phyloP scores from a whole-genome alignment of 345 rosid species.

The Abelmoschus esculentus region DNA sequence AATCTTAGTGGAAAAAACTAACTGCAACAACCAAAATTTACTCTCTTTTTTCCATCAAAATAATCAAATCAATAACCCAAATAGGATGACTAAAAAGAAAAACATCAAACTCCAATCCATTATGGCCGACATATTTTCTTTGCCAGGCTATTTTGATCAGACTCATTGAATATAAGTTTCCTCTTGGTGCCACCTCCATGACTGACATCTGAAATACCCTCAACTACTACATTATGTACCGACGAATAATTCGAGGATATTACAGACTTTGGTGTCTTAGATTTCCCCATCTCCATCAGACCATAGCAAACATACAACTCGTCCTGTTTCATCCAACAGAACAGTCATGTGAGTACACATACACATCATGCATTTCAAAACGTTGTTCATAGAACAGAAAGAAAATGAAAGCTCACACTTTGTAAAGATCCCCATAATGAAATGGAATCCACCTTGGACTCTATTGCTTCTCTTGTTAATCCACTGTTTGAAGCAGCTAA shows the following conservation, averaged over 20 bases:
- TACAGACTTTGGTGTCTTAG: constrained; percentile 34
- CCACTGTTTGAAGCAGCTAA: constrained; percentile 44
- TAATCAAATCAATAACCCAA: constrained; percentile 22
- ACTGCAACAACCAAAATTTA: constrained; percentile 11
- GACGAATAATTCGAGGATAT: constrained; percentile 24
- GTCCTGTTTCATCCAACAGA: constrained; percentile 40
- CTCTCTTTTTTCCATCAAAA: not conserved
- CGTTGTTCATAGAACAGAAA: not conserved
- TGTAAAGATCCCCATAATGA: constrained; percentile 42
- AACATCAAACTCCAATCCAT: not conserved
- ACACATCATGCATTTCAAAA: not conserved
- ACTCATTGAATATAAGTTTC: constrained; percentile 44
- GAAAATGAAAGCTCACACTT: constrained; percentile 33
- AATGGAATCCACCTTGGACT: constrained; percentile 36
- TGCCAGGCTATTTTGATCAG: constrained; percentile 26
- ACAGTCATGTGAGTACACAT: constrained; percentile 9
- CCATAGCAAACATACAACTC: constrained; percentile 44
- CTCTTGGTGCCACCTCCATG: constrained; percentile 48
- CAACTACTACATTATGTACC: not conserved
- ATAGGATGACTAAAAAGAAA: not conserved
- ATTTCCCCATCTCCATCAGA: constrained; percentile 43
- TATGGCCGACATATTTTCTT: constrained; percentile 38
- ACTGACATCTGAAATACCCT: constrained; percentile 15
- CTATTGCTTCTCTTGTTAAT: constrained; percentile 51
- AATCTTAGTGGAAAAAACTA: constrained; percentile 15